A percentile compares a stretch with the other conserved stretches of the same genome.
These are phyloP conservation scores for Saposhnikovia divaricata DNA, from an alignment of 129 eudicot genomes.

Conservation along the genomic window DNA sequence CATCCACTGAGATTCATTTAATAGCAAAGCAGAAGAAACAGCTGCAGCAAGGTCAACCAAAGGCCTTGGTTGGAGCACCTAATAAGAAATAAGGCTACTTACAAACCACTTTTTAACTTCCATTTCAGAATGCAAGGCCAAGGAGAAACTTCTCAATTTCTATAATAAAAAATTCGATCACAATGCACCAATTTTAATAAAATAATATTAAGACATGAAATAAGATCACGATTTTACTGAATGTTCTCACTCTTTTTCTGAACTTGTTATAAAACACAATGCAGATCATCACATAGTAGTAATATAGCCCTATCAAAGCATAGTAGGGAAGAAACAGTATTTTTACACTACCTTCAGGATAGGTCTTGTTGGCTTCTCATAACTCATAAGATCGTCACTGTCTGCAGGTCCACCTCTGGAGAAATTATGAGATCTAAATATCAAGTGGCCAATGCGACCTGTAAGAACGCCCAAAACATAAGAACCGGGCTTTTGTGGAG, in stretches of 20 bases:
- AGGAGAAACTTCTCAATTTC: background rate
- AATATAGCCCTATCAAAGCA: background rate
- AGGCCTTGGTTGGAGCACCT: conserved; percentile 85
- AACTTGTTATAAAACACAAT: background rate
- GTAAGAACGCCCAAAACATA: conserved; percentile 94
- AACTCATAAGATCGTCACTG: conserved; percentile 92
- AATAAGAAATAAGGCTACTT: conserved; percentile 15
- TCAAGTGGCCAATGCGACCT: conserved; percentile 87
- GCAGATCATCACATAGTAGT: background rate
- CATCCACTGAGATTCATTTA: conserved; percentile 94
- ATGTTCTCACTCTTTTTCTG: background rate
- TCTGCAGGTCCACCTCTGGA: conserved; percentile 93
- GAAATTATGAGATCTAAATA: conserved; percentile 93
- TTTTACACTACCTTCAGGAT: conserved; percentile 57
- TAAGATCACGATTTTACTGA: background rate
- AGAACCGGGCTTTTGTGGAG: conserved; percentile 94
- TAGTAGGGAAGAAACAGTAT: background rate
- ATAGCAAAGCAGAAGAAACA: conserved; percentile 79
- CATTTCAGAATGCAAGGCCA: background rate
- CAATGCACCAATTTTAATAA: background rate
- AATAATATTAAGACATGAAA: background rate
- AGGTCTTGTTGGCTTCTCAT: conserved; percentile 89
- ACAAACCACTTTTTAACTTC: background rate
- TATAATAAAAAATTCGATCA: background rate
- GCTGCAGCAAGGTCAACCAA: conserved; percentile 87